phyloP scores from a whole-genome alignment of 257 asterid genomes.

The Nicotiana attenuata region DNA sequence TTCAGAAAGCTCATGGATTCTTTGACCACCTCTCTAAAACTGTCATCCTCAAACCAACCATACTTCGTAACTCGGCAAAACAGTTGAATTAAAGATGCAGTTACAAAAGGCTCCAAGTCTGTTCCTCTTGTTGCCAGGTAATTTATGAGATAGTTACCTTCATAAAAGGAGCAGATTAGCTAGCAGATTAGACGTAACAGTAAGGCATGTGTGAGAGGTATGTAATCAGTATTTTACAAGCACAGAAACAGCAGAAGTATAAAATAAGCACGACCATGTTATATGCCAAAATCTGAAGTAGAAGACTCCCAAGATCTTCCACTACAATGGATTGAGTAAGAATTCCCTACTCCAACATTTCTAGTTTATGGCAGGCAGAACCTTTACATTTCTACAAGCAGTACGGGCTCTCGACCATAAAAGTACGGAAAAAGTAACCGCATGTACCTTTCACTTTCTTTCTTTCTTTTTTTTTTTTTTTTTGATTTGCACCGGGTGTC shows the following conservation, averaged over 20 bases:
- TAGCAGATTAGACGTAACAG: background rate
- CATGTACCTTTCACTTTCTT: background rate
- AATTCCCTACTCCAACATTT: background rate
- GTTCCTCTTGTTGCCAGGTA: slow-evolving; percentile 99
- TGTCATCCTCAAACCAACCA: slow-evolving; percentile 98
- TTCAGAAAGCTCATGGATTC: slow-evolving; percentile 82
- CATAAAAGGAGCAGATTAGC: slow-evolving; percentile 47
- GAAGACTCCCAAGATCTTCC: background rate
- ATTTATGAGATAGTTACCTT: slow-evolving; percentile 93
- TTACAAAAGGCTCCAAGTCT: slow-evolving; percentile 85
- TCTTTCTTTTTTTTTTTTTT: too few species aligned
- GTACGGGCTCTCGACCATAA: background rate
- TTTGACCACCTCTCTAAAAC: slow-evolving; percentile 78
- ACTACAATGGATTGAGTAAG: background rate
- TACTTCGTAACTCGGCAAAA: slow-evolving; percentile 92
- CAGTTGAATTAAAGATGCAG: slow-evolving; percentile 85
- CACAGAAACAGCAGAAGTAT: background rate
- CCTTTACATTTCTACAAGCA: background rate
- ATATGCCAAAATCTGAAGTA: background rate
- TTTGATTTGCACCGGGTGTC: too few species aligned
- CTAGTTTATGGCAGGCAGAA: background rate
- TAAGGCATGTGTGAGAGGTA: background rate
- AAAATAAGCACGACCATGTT: background rate
- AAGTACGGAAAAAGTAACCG: background rate
- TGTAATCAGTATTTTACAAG: background rate